phyloP scores from a whole-genome alignment of 2,329 filamentous ascomycete genomes.

The Beauveria brongniartii region DNA sequence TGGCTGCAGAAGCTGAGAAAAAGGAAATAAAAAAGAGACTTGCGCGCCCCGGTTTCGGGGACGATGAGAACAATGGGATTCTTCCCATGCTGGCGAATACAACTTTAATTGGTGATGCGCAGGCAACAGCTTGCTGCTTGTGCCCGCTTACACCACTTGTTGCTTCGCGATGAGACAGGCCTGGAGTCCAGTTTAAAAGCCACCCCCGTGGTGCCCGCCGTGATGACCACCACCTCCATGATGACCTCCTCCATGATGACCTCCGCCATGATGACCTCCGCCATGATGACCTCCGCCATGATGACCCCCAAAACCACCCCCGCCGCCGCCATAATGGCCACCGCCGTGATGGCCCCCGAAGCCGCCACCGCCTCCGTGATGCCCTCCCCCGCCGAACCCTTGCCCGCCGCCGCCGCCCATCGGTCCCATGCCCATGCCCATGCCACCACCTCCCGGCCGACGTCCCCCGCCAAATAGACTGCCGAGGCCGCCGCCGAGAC shows the following conservation, averaged over 20 bases:
- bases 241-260: neutral
- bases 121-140: too few relatives aligned
- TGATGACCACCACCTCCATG: neutral
- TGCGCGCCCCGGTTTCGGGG: too few relatives aligned
- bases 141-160: neutral
- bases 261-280: neutral
- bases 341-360: neutral
- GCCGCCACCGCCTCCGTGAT: neutral
- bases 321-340: neutral
- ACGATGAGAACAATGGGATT: too few relatives aligned
- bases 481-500: neutral
- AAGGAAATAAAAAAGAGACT: neutral
- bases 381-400: too few relatives aligned
- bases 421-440: neutral
- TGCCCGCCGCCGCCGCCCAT: neutral
- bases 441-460: neutral
- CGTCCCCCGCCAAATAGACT: neutral
- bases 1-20: neutral
- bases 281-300: neutral
- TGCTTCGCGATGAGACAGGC: neutral
- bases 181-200: neutral
- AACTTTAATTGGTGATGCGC: too few relatives aligned
- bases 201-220: neutral
- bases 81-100: too few relatives aligned
- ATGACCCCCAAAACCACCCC: neutral